Base-by-base conservation (phyloP, 257 asterid genomes). In the Scutellaria minor region DNA sequence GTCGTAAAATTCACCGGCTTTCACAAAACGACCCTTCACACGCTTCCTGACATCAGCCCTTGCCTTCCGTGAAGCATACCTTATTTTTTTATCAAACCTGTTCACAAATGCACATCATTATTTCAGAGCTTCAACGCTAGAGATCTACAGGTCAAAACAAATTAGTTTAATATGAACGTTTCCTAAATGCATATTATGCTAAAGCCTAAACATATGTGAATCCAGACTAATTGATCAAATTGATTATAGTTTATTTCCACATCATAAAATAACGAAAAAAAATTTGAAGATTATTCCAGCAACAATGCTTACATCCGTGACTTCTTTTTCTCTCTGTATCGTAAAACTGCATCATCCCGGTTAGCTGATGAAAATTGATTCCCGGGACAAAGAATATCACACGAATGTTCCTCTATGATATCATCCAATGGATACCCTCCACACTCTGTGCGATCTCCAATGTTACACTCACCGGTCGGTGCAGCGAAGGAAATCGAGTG, bases 21-120 rank as follows among this genome's bases (percentile, higher is more conserved):
- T 87, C 70, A 89, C 87, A 73, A 87, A 89, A 42, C 93, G 89
- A 31, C 96, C 91, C 83, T 89, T 87, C 82, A 87, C 96, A 42
- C 93, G 92, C 83, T 80, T 88, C 78, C 95, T 84, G 22, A 82
- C 86, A 75, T 88, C 95, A 63, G 90, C 92, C 63, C 89, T 78
- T 53, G 81, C 91, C 86, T 88, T 88, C 70, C 92, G 86, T 39
- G 89, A 86, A 37, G 83, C 90, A 13, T 88, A 88, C 66, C 92
- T 81, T 74, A 88, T 85, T 62, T 78, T 87, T 56, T 82, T 82
- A 40, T 85, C 84, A 31, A 88, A 88, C 87, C 92, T 88, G 77
- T 74, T 39, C 20, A 68, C 15, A 75, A 45, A 59, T 60, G 6
- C 62, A 68, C 27, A 11, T 57, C 55, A 58, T 50, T 35, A 73